Conservation (phyloP, 2,329 filamentous ascomycete genomes). For the Fusarium cyanostomum region DNA sequence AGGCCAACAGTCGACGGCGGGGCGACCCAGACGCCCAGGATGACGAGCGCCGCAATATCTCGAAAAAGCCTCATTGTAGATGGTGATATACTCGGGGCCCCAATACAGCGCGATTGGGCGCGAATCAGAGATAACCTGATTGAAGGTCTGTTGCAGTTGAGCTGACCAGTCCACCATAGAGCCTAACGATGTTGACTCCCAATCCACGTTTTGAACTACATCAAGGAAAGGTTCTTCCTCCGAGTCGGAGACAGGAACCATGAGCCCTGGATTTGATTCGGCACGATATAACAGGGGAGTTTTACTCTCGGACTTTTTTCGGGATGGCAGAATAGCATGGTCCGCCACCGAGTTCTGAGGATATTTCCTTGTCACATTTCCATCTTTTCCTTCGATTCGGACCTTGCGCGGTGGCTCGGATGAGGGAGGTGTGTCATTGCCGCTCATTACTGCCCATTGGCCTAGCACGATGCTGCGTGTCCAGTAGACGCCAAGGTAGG, state of each 20-base stretch:
- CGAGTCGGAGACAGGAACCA: conserved; percentile 48
- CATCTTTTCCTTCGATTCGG: conserved; percentile 41
- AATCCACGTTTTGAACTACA: conserved; percentile 55
- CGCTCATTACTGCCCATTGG: conserved; percentile 52
- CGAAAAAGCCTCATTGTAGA: conserved; percentile 75
- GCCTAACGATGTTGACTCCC: conserved; percentile 58
- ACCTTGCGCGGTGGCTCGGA: conserved; percentile 47
- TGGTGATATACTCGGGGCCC: conserved; percentile 68
- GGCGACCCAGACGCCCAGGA: conserved; percentile 68
- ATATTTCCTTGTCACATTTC: conserved; percentile 27
- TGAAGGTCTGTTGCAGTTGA: conserved; percentile 57
- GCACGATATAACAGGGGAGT: conserved; percentile 44
- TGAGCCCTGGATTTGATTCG: conserved; percentile 47
- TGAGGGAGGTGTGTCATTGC: conserved; percentile 48
- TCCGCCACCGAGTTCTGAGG: conserved; percentile 37
- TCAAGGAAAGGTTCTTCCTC: conserved; percentile 52
- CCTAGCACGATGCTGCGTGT: conserved; percentile 48
- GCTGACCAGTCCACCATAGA: conserved; percentile 58
- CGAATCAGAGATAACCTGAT: conserved; percentile 56
- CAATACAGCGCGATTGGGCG: conserved; percentile 69
- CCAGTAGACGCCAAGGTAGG: conserved; percentile 50
- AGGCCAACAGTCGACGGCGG: conserved; percentile 67
- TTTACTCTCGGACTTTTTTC: conserved; percentile 37
- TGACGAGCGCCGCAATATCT: conserved; percentile 72
- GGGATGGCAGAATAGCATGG: conserved; percentile 30